Evolutionary conservation across 1,284 basidiomycete genomes (phyloP), one percentile per base, ranked within the genome.

Genomic region (Pyrrhoderma lamaoense): DNA sequence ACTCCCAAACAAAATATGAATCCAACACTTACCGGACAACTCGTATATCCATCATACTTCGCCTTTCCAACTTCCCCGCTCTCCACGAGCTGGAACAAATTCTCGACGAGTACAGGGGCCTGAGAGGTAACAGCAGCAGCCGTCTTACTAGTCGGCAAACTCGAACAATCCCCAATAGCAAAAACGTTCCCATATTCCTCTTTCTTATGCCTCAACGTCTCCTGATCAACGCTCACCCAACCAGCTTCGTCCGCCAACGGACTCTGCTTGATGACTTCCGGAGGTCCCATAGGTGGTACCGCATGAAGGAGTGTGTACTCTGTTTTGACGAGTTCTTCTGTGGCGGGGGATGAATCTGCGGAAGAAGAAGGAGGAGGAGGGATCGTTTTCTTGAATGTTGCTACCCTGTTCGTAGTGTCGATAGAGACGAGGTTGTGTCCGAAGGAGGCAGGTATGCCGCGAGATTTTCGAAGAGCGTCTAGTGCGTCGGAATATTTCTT

Each of bases 111-210:
- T 1, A 99, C 85, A n/a, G 95, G 95, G 0, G 89, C 84, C 66
- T 99, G 91, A 0, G 80, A 81, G 1, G 89, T 93, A 62, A 97
- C 89, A 1, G 94, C 95, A 2, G 95, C 94, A 0, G 89, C 91
- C 1, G 95, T 99, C 76, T 96, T 99, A 67, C 89, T 93, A 11
- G 93, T 98, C 4, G 94, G 93, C 40, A 96, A 70, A 47, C 84
- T 90, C 22, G 90, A 89, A 57, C 88, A 89, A 64, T 99, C 95
- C 22, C 95, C 95, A 18, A 96, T 64, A 7, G 89, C 78, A 67
- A 94, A 98, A 31, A 98, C 77, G 67, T 97, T 97, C 51, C 74
- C 69, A 64, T 72, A 89, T 61, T 82, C 79, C 2, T 81, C 75
- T 56, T 93, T 93, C 55, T 77, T 82, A 66, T 95, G 92, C 60